Base-by-base conservation (phyloP, 495 filamentous ascomycete genomes). In the Penicillium samsonianum region DNA sequence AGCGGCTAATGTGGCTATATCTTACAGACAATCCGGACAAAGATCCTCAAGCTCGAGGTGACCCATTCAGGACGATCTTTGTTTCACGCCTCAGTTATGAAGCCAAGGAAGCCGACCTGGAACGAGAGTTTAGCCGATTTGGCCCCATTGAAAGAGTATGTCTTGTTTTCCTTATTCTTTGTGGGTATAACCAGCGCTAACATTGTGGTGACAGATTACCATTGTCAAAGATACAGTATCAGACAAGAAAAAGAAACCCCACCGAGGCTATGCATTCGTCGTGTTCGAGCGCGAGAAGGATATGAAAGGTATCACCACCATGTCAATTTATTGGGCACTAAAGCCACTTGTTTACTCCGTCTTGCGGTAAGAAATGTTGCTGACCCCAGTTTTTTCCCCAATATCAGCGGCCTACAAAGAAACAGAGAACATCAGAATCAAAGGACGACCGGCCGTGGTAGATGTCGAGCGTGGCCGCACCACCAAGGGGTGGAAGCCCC, bases 231-330 rank as follows among this genome's bases (percentile, higher is more conserved):
- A 79, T 60, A 80, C 86, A 54, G 79, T 87, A 53, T 87, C 86
- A 53, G 81, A 83, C 4, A 92, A 90, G 62, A 87, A 87, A 68
- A 92, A 91, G 70, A 96, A 95, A 74, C 80, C 85, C 43, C 88
- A 94, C 70, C 83, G 86, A 62, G 94, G 94, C 59, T 98, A 98
- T 76, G 94, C 91, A 57, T 98, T 98, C 71, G 87, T 98, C 63
- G 92, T 97, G 46, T 98, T 92, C 71, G 93, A 98, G 75, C 87
- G 90, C 67, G 94, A 98, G 73, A 92, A 93, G 75, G 94, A 98
- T 68, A 97, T 98, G 95, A 97, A 96, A 88, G 93, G 94, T 96
- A 96, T 81, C 75, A 55, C 54, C 48, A 48, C 55, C 51, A 50
- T 37, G 59, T 50, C 48, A 55, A 35, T 48, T 23, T 48, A 47